Conservation (phyloP, 495 filamentous ascomycete species). For the Wilcoxina mikolae region DNA sequence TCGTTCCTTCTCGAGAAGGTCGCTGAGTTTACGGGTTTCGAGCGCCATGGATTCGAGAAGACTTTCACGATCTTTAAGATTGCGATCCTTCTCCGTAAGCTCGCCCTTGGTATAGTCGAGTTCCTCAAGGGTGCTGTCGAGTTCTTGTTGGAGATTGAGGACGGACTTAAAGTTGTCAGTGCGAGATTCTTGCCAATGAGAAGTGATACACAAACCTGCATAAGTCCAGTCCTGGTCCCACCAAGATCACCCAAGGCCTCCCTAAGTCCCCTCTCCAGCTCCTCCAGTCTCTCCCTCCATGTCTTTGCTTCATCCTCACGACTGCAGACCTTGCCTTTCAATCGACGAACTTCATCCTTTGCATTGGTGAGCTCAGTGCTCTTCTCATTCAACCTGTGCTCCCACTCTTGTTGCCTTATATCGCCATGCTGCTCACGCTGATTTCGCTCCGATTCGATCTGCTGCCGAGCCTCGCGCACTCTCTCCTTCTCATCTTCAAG, state of each 20-base stretch:
- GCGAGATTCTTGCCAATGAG: background rate
- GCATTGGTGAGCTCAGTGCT: constrained; percentile 36
- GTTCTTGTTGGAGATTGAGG: constrained; percentile 69
- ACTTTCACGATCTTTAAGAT: constrained; percentile 79
- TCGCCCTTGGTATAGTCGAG: constrained; percentile 61
- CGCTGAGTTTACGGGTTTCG: constrained; percentile 68
- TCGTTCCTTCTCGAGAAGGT: constrained; percentile 83
- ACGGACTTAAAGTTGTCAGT: constrained; percentile 43
- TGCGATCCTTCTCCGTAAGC: constrained; percentile 70
- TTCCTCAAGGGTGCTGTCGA: constrained; percentile 66
- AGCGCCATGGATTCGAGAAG: constrained; percentile 69
- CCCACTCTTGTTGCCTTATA: constrained; percentile 76
- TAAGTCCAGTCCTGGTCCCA: constrained; percentile 70
- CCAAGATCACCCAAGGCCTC: constrained; percentile 71
- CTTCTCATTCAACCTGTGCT: constrained; percentile 35
- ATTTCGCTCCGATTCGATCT: constrained; percentile 60
- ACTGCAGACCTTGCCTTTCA: constrained; percentile 65
- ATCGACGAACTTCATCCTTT: constrained; percentile 71
- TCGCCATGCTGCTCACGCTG: constrained; percentile 75
- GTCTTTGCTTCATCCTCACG: constrained; percentile 76
- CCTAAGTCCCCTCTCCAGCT: constrained; percentile 75
- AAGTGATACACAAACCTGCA: constrained; percentile 43
- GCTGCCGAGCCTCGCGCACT: constrained; percentile 59
- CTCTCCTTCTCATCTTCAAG: constrained; percentile 71
- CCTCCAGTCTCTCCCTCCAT: constrained; percentile 76